Evolutionary conservation across 345 rosid species (phyloP).

Genomic region (Brassica incana): DNA sequence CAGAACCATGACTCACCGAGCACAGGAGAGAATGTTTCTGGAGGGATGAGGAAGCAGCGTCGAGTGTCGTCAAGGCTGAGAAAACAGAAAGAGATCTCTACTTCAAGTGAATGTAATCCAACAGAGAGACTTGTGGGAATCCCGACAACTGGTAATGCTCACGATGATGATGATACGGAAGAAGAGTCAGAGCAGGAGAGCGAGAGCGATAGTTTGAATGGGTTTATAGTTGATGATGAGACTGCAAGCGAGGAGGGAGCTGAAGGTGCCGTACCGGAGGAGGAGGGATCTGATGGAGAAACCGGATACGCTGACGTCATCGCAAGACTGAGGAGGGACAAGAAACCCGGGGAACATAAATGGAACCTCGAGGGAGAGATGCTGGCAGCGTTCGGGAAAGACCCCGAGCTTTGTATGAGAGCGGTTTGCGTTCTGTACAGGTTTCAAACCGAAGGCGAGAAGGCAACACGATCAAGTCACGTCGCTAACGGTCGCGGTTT

Average conservation of each 20-base stretch:
- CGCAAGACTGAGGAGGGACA: constrained; percentile 52
- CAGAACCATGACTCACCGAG: constrained; percentile 22
- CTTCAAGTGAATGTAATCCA: constrained; percentile 25
- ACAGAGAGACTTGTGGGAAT: constrained; percentile 33
- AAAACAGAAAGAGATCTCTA: constrained; percentile 22
- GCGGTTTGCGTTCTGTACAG: constrained; percentile 78
- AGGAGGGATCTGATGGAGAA: constrained; percentile 41
- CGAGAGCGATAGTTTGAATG: constrained; percentile 51
- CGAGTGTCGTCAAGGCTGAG: constrained; percentile 46
- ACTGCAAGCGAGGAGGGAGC: constrained; percentile 9
- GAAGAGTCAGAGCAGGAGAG: constrained; percentile 43
- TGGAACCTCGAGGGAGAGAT: constrained; percentile 70
- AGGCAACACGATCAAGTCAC: constrained; percentile 41
- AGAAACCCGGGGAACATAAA: constrained; percentile 36
- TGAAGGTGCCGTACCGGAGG: not conserved
- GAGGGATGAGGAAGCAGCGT: constrained; percentile 35
- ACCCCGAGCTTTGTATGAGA: constrained; percentile 68
- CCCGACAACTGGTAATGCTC: constrained; percentile 39
- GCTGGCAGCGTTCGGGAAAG: constrained; percentile 73
- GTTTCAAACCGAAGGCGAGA: constrained; percentile 65
- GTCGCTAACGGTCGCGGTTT: constrained; percentile 60
- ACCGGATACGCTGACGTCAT: constrained; percentile 39
- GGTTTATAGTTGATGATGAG: constrained; percentile 49
- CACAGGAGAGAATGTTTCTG: not conserved
- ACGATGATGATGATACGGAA: constrained; percentile 47